Evolutionary conservation across 2,329 filamentous ascomycete species (phyloP).

Genomic region (Dactylellina sp.): DNA sequence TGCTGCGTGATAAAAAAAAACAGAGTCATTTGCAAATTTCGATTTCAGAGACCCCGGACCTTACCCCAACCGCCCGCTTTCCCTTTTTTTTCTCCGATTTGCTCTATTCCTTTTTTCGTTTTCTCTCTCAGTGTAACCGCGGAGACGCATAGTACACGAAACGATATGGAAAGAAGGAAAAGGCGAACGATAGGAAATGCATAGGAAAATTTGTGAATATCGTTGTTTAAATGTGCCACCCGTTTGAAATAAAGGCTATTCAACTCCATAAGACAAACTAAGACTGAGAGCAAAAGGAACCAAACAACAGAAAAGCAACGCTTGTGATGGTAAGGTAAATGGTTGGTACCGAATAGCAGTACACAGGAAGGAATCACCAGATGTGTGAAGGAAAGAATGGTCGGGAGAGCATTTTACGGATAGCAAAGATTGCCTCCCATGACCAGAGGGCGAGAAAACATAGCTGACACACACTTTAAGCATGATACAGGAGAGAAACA

Average conservation of each 20-base stretch:
- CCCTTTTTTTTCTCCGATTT: no score
- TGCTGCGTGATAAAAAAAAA: conserved; percentile 15
- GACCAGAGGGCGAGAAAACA: conserved; percentile 56
- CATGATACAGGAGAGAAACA: conserved; percentile 21
- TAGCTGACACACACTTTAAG: conserved; percentile 42
- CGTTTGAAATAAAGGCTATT: conserved; percentile 18
- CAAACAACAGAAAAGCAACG: conserved; percentile 29
- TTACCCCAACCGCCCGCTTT: no score
- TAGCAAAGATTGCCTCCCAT: conserved; percentile 20
- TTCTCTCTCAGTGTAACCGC: no score
- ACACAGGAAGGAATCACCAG: conserved; percentile 36
- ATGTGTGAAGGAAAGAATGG: conserved; percentile 44
- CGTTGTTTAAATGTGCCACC: conserved; percentile 29
- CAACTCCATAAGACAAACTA: conserved; percentile 36
- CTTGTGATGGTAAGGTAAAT: conserved; percentile 14
- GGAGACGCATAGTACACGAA: no score
- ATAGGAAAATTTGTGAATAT: no score
- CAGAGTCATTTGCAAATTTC: no score
- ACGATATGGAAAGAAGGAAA: no score
- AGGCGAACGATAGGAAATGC: no score
- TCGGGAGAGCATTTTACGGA: conserved; percentile 13
- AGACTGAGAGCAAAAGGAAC: conserved; percentile 11
- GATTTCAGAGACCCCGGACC: no score
- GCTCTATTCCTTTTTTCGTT: no score
- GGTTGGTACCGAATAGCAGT: conserved; percentile 21